These are phyloP conservation scores for Notholithocarpus densiflorus DNA, from an alignment of 306 rosid genomes.

Conservation along the genomic window DNA sequence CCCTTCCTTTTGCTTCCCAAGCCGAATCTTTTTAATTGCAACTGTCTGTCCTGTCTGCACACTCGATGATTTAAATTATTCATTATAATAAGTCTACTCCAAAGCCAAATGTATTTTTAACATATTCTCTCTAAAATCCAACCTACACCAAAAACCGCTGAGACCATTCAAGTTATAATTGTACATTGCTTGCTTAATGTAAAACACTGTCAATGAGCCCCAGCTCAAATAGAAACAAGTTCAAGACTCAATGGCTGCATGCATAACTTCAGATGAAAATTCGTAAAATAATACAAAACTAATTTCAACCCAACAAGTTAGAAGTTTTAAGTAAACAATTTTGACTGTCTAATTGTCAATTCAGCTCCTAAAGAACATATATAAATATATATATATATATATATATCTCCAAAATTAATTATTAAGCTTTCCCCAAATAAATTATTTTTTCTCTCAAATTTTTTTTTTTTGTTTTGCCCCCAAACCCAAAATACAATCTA, in stretches of 20 bases:
- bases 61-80: constrained; percentile 24
- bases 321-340: not conserved
- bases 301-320: not conserved
- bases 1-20: constrained; percentile 97
- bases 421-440: not conserved
- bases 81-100: not conserved
- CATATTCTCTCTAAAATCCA: not conserved
- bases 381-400: not conserved
- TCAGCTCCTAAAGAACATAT: too few relatives aligned
- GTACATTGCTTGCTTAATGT: not conserved
- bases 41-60: constrained; percentile 87
- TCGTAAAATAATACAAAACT: not conserved
- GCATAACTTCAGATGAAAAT: too few relatives aligned
- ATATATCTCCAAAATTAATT: too few relatives aligned
- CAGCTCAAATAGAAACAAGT: too few relatives aligned
- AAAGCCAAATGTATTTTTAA: not conserved
- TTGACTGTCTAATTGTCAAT: too few relatives aligned
- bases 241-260: too few relatives aligned
- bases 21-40: constrained; percentile 93
- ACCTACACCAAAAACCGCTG: not conserved
- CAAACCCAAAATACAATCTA: not conserved
- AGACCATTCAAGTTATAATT: not conserved
- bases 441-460: too few relatives aligned
- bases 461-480: not conserved
- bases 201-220: too few relatives aligned